Evolutionary conservation across 2,329 filamentous ascomycete genomes (phyloP), one percentile per base, ranked within the genome.

Genomic region (Claviceps citrina): DNA sequence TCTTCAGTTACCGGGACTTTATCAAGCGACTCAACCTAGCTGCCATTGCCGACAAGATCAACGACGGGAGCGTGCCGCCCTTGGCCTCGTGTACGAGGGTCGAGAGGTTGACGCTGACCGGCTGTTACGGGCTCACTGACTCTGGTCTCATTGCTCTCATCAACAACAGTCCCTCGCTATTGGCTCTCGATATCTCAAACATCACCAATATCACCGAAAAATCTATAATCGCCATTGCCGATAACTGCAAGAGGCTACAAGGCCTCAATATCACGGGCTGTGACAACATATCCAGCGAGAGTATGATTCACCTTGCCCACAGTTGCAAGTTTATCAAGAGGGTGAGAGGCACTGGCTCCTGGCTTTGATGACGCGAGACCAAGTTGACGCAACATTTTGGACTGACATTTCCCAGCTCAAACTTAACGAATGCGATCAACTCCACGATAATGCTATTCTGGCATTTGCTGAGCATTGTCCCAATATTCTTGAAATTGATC

Each of bases 401-500:
- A 39, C 38, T 36, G 16, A 39, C 31, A 19, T 13, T 12, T 34
- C 8, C 5, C 31, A 91, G 77, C 72, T 98, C 49, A 98, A 98
- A 73, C 72, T 98, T 45, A 98, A 96, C 59, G 83, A 87, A 42
- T 94, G 91, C 56, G 61, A 64, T n/a, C 82, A 93, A 59, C 66
- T 95, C 26, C 85, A 81, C 30, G 85, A 96, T 55, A 69, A 71
- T 36, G 80, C 86, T 6, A 79, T 96, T 46, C 67, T 84, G 43
- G 83, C 86, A 3, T 93, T 98, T 55, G 89, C 91, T 5, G 69
- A 78, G 34, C 76, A 93, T 60, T 95, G 89, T 57, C 84, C 79
- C 10, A 89, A 94, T 49, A 86, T 98, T 25, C 78, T 98, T 46
- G 91, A 98, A 60, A 94, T 98, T 45, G 91, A 98, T 56, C 73